These are phyloP conservation scores for Solanum etuberosum DNA, from an alignment of 257 asterid genomes.

Conservation along the genomic window DNA sequence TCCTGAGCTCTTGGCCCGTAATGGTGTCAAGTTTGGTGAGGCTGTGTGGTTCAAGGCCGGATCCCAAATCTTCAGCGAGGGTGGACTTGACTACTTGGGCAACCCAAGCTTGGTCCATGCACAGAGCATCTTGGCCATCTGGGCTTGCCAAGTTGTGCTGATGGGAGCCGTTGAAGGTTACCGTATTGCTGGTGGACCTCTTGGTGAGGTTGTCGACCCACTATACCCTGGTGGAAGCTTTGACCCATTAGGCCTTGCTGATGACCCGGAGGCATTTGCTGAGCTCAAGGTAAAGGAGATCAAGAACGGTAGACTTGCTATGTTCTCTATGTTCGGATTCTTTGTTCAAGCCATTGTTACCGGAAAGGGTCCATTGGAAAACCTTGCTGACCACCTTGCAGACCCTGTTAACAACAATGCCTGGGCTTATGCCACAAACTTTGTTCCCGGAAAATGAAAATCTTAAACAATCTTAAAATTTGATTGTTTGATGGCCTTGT, in stretches of 20 bases:
- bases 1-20: neutral
- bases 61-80: neutral
- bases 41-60: neutral
- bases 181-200: neutral
- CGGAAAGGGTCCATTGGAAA: slow-evolving; percentile 58
- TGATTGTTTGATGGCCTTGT: neutral
- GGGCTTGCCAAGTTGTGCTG: neutral
- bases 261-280: neutral
- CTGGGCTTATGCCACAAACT: neutral
- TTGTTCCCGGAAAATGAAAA: neutral
- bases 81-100: neutral
- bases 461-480: neutral
- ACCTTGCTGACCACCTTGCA: slow-evolving; percentile 52
- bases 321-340: slow-evolving; percentile 22
- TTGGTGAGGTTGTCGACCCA: neutral
- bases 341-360: slow-evolving; percentile 54
- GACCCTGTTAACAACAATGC: slow-evolving; percentile 27
- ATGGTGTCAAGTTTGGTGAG: neutral
- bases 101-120: neutral
- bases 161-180: neutral
- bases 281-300: neutral
- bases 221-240: neutral
- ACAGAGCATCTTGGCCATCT: neutral
- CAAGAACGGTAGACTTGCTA: neutral
- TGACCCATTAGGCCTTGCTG: neutral